A percentile compares a stretch with the other conserved stretches of the same genome.
These are phyloP conservation scores for Rickenella mellea DNA, from an alignment of 768 basidiomycete species.

Conservation along the genomic window DNA sequence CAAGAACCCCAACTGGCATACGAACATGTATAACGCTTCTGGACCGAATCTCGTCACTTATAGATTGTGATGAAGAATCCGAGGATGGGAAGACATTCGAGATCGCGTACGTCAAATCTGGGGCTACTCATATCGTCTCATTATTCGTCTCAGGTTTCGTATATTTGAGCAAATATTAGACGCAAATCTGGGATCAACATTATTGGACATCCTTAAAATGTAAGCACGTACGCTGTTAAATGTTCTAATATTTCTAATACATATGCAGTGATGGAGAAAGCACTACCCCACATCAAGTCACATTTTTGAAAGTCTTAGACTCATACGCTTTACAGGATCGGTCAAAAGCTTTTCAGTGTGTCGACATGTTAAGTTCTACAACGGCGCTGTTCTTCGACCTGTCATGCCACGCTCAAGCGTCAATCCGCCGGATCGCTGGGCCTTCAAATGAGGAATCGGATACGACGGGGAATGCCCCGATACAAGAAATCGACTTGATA, in stretches of 20 bases:
- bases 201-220: slow-evolving; percentile 57
- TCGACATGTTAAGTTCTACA: background rate
- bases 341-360: background rate
- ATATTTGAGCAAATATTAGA: slow-evolving; percentile 59
- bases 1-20: slow-evolving; percentile 43
- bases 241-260: slow-evolving; percentile 10
- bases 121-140: slow-evolving; percentile 1
- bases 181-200: slow-evolving; percentile 41
- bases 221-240: slow-evolving; percentile 22
- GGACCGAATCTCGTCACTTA: slow-evolving; percentile 61
- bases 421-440: slow-evolving; percentile 41
- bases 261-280: slow-evolving; percentile 38
- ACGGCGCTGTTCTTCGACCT: slow-evolving; percentile 41
- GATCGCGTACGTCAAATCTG: slow-evolving; percentile 43
- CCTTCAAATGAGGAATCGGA: background rate
- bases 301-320: slow-evolving; percentile 81
- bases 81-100: slow-evolving; percentile 67
- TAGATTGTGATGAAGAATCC: slow-evolving; percentile 56
- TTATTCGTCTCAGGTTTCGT: slow-evolving; percentile 38
- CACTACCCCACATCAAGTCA: slow-evolving; percentile 78
- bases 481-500: slow-evolving; percentile 50
- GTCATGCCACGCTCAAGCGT: slow-evolving; percentile 43
- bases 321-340: slow-evolving; percentile 39
- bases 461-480: slow-evolving; percentile 13
- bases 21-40: slow-evolving; percentile 61